phyloP scores from a whole-genome alignment of 2,329 filamentous ascomycete species.

The Acrocalymma vagum region DNA sequence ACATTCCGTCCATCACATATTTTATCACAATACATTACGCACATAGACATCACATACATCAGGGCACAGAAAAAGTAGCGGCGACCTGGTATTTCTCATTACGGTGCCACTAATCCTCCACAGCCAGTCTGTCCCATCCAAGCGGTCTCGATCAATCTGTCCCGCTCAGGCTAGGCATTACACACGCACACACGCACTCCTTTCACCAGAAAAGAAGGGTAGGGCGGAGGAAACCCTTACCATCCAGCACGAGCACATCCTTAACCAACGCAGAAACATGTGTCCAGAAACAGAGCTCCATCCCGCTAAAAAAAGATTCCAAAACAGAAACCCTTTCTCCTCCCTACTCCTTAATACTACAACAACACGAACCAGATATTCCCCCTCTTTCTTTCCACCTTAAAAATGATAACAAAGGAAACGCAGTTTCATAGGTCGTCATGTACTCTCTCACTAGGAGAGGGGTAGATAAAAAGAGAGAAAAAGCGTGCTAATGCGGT shows the following conservation, averaged over 20 bases:
- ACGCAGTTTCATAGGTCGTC: constrained; percentile 40
- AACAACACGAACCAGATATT: constrained; percentile 25
- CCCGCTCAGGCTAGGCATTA: too few species aligned
- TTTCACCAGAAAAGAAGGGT: constrained; percentile 26
- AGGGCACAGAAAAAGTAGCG: constrained; percentile 24
- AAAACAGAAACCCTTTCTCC: constrained; percentile 24
- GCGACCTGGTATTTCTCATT: constrained; percentile 39
- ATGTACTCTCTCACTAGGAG: constrained; percentile 37
- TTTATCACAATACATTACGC: too few species aligned
- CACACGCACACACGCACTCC: too few species aligned
- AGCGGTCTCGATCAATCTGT: constrained; percentile 38
- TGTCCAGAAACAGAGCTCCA: constrained; percentile 6
- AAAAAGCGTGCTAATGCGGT: constrained; percentile 24
- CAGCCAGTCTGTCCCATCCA: constrained; percentile 28
- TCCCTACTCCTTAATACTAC: constrained; percentile 16
- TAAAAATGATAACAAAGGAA: constrained; percentile 38
- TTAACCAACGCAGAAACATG: constrained; percentile 33
- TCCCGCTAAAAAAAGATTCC: too few species aligned
- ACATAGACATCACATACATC: constrained; percentile 9
- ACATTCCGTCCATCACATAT: too few species aligned
- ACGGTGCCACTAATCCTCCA: constrained; percentile 34
- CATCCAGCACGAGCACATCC: constrained; percentile 31
- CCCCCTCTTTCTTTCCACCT: constrained; percentile 15
- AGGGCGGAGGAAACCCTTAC: too few species aligned
- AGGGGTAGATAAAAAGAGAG: constrained; percentile 9